Percentiles rank a stretch among this genome's conserved stretches.
phyloP scores from a whole-genome alignment of 805 yeast species.

The Candida ficus region DNA sequence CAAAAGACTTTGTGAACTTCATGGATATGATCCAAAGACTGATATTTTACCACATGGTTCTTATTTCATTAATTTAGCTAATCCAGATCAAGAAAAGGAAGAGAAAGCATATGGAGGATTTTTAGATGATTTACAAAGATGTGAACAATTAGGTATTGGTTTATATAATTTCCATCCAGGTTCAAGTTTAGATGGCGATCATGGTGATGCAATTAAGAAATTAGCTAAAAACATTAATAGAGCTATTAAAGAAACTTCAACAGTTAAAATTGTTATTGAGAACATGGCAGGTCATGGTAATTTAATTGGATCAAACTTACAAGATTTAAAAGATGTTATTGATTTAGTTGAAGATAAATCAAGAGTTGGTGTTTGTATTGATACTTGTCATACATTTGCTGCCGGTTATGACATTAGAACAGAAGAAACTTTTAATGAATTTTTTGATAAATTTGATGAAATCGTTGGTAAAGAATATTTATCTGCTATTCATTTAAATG shows the following conservation, averaged over 20 bases:
- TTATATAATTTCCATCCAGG: constrained; percentile 93
- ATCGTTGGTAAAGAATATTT: constrained; percentile 72
- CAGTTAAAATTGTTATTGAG: constrained; percentile 86
- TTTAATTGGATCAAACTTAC: constrained; percentile 74
- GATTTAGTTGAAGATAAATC: constrained; percentile 71
- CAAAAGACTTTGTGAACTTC: constrained; percentile 52
- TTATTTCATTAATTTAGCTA: constrained; percentile 87
- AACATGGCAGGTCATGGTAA: constrained; percentile 98
- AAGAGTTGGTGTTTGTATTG: constrained; percentile 93
- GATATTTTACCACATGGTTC: constrained; percentile 94
- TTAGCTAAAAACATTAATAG: constrained; percentile 76
- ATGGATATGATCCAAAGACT: constrained; percentile 65
- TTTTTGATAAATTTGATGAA: constrained; percentile 74
- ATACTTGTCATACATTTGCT: constrained; percentile 94
- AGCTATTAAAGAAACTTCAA: constrained; percentile 67
- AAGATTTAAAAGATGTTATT: constrained; percentile 73
- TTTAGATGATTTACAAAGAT: constrained; percentile 79
- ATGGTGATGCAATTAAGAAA: constrained; percentile 53
- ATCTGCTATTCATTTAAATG: constrained; percentile 82
- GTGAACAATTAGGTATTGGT: constrained; percentile 82
- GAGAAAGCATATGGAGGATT: constrained; percentile 71
- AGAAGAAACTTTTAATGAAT: constrained; percentile 49
- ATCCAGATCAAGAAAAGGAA: constrained; percentile 79
- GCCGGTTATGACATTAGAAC: constrained; percentile 89
- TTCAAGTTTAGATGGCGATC: constrained; percentile 72